Base-by-base conservation (phyloP, 768 basidiomycete genomes). In the Amanita molliuscula region DNA sequence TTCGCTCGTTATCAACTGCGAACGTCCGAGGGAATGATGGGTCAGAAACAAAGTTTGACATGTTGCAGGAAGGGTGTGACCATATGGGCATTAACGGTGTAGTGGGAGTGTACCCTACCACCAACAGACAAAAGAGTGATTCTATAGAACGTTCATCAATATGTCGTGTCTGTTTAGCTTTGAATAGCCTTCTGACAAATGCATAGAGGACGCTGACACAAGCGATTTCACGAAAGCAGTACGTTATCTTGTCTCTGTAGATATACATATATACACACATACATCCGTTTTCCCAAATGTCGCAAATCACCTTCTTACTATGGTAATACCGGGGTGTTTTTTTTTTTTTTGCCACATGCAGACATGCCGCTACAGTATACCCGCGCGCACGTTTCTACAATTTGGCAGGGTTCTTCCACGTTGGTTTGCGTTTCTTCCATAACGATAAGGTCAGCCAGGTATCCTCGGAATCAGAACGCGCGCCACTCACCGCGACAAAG, bases 401-500 rank as follows among this genome's bases (percentile, higher is more conserved):
- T 40, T 42, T 37, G 28, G 43, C 54, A 29, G 54, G 52, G 48
- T 50, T 53, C 26, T 28, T 53, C 52, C 54, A 55, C 3, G 3
- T 25, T 10, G 54, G 54, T 16, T 38, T 28, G 25, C 58, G 58
- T 56, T 53, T 59, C 58, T 59, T 36, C 28, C n/a, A 44, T 29
- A 16, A 28, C 18, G 36, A 38, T 29, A 44, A 52, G 34, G 47
- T 40, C 26, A 50, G 11, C 15, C 4, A 44, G 21, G 15, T 6
- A 6, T n/a, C 10, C 34, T 33, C 20, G 23, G 35, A 29, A 21
- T 16, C n/a, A 45, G 15, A 28, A 55, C 50, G 44, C 47, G 42
- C 42, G 31, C 34, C 36, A 59, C 73, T 56, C 53, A 84, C 83
- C 74, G 82, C 78, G 10, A 67, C 57, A 59, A 88, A 88, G 3